Evolutionary conservation across 2,329 filamentous ascomycete genomes (phyloP).

Genomic region (Exophiala calicioides): DNA sequence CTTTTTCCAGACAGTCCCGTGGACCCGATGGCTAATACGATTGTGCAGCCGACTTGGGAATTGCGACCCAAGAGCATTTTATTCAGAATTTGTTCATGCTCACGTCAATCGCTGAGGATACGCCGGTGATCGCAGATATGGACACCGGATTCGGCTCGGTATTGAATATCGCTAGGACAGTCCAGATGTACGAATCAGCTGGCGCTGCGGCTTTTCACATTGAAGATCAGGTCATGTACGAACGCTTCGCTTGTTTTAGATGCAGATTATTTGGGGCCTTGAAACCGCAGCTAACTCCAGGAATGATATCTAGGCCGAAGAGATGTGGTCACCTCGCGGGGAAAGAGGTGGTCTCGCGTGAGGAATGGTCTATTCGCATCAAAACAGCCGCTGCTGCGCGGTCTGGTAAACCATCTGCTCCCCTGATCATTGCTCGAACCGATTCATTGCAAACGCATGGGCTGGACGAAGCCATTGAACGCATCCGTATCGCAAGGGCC

Average conservation of each 20-base stretch:
- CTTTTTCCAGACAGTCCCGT: neutral
- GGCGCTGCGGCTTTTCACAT: slow-evolving; percentile 59
- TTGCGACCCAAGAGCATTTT: slow-evolving; percentile 1
- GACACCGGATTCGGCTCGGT: slow-evolving; percentile 55
- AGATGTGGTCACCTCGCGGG: slow-evolving; percentile 43
- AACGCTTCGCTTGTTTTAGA: neutral
- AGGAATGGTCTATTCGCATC: slow-evolving; percentile 39
- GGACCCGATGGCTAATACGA: neutral
- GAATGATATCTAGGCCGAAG: slow-evolving; percentile 38
- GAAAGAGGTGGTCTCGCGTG: slow-evolving; percentile 41
- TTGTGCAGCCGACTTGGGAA: slow-evolving; percentile 1
- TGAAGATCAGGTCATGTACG: slow-evolving; percentile 48
- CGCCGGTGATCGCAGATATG: slow-evolving; percentile 51
- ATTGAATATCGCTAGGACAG: slow-evolving; percentile 50
- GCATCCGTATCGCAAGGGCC: slow-evolving; percentile 41
- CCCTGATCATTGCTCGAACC: slow-evolving; percentile 45
- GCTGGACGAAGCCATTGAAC: slow-evolving; percentile 42
- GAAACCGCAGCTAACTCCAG: neutral
- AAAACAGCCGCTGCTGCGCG: slow-evolving; percentile 44
- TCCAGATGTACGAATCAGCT: slow-evolving; percentile 51
- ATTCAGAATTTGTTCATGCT: neutral
- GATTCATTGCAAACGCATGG: slow-evolving; percentile 38
- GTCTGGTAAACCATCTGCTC: slow-evolving; percentile 35
- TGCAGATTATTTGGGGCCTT: too few species aligned
- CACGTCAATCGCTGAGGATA: neutral